phyloP scores from a whole-genome alignment of 257 asterid species.

The Paraleonurus japonicus region DNA sequence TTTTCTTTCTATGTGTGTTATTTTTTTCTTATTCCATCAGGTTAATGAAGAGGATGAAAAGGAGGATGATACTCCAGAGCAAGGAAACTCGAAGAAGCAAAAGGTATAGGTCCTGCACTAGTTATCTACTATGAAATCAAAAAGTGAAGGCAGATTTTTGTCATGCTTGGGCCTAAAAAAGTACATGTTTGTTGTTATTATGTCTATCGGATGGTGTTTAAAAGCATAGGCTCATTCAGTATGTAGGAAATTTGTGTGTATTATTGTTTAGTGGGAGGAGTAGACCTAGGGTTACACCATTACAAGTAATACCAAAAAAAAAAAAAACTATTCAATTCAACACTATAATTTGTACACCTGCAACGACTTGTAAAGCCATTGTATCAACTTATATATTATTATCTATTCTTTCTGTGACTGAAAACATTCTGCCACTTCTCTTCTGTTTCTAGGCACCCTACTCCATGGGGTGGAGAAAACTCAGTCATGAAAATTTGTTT shows the following conservation, averaged over 20 bases:
- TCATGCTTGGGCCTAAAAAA: background rate
- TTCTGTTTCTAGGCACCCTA: background rate
- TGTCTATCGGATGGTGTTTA: background rate
- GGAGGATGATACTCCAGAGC: constrained; percentile 32
- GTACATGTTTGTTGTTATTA: background rate
- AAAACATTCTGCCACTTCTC: background rate
- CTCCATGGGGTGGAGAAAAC: background rate
- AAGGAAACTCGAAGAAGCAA: constrained; percentile 54
- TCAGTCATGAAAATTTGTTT: background rate
- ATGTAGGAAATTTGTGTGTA: background rate
- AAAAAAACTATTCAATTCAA: background rate
- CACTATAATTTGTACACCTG: background rate
- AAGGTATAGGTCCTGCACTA: constrained; percentile 48
- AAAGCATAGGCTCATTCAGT: background rate
- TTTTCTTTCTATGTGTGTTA: background rate
- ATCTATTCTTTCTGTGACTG: background rate
- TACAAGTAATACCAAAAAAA: background rate
- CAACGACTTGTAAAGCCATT: background rate
- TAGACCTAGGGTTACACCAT: background rate
- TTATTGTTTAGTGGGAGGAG: background rate
- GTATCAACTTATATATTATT: background rate
- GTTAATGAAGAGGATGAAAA: constrained; percentile 32
- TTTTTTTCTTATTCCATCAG: constrained; percentile 31
- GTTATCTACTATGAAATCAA: constrained; percentile 8
- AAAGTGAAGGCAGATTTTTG: constrained; percentile 8